A percentile compares a stretch with the other conserved stretches of the same genome.
phyloP scores from a whole-genome alignment of 345 rosid genomes.

The Gossypium turneri region DNA sequence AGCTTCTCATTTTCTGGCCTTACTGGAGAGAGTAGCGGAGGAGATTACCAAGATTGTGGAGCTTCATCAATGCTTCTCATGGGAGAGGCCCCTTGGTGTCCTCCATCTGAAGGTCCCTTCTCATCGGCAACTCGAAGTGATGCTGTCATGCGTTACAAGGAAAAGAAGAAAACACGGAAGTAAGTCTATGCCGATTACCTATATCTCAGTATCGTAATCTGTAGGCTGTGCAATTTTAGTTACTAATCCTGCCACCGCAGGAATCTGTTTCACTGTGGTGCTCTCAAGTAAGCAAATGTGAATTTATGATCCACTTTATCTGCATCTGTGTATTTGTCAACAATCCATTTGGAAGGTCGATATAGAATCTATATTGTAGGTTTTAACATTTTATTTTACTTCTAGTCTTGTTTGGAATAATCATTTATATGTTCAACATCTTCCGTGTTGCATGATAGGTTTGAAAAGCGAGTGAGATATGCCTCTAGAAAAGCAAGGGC shows the following conservation, averaged over 20 bases:
- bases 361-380: neutral
- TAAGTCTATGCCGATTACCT: conserved; percentile 38
- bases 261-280: neutral
- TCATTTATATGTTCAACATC: neutral
- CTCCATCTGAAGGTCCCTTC: conserved; percentile 49
- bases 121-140: conserved; percentile 60
- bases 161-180: conserved; percentile 94
- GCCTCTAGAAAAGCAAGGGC: conserved; percentile 99
- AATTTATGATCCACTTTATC: neutral
- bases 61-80: conserved; percentile 67
- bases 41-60: conserved; percentile 90
- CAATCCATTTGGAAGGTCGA: neutral
- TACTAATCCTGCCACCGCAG: neutral
- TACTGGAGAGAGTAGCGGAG: conserved; percentile 71
- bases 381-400: neutral
- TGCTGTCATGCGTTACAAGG: conserved; percentile 95
- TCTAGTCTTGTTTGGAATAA: neutral
- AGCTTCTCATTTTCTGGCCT: conserved; percentile 81
- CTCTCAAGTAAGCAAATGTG: neutral
- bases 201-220: neutral
- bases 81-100: conserved; percentile 91
- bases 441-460: conserved; percentile 42
- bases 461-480: conserved; percentile 89
- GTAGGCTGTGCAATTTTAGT: neutral
- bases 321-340: neutral